Percentiles rank a stretch among this genome's conserved stretches.
Conservation (phyloP, 2,329 filamentous ascomycete species). For the Trichothecium sympodiale region DNA sequence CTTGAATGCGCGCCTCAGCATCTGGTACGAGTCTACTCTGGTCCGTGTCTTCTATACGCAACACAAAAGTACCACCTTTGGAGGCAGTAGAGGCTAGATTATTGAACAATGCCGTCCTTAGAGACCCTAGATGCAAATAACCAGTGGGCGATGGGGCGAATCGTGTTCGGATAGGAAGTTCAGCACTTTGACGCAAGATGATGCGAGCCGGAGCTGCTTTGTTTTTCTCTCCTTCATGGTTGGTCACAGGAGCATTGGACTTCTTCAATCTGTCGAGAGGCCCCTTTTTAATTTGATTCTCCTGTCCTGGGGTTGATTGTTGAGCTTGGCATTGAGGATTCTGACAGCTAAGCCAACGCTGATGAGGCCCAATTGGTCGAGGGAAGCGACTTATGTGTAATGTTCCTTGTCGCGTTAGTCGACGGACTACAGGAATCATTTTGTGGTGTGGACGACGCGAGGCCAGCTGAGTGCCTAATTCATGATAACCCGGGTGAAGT, state of each 20-base stretch:
- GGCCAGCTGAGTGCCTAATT: too few species aligned
- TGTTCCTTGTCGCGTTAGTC: too few species aligned
- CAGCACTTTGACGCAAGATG: slow-evolving; percentile 37
- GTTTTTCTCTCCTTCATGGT: neutral
- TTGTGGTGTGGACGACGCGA: too few species aligned
- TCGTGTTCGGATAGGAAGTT: slow-evolving; percentile 44
- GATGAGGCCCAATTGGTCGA: too few species aligned
- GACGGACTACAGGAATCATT: too few species aligned
- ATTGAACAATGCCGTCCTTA: slow-evolving; percentile 92
- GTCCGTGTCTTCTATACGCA: slow-evolving; percentile 93
- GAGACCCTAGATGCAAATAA: slow-evolving; percentile 80
- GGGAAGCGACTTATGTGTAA: too few species aligned
- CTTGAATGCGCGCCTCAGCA: slow-evolving; percentile 65
- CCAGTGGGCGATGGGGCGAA: slow-evolving; percentile 96
- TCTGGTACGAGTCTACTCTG: slow-evolving; percentile 75
- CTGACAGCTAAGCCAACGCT: too few species aligned
- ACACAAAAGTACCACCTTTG: slow-evolving; percentile 69
- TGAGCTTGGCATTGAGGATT: too few species aligned
- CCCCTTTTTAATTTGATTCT: too few species aligned
- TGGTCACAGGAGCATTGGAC: neutral
- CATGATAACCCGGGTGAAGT: too few species aligned
- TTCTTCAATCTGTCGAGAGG: slow-evolving; percentile 9
- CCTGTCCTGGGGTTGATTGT: too few species aligned
- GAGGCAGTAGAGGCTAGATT: slow-evolving; percentile 83
- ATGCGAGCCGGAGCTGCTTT: too few species aligned